These are phyloP conservation scores for Puya raimondii DNA, from an alignment of 176 grass and related monocot genomes.

Conservation along the genomic window DNA sequence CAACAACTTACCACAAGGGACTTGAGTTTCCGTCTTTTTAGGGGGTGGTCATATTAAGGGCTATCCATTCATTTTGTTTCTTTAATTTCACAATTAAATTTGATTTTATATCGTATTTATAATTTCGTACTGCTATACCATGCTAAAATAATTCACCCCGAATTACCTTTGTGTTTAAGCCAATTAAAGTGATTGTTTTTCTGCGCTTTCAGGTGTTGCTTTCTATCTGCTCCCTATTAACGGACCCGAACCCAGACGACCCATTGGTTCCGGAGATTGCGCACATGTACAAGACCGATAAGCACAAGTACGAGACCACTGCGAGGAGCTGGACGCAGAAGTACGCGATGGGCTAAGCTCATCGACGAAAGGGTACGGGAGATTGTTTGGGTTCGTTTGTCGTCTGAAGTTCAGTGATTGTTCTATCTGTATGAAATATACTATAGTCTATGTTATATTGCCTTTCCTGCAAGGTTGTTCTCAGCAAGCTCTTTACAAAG, in stretches of 20 bases:
- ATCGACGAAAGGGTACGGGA: not conserved
- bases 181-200: not conserved
- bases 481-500: not conserved
- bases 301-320: conserved; percentile 39
- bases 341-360: conserved; percentile 48
- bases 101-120: not conserved
- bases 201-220: conserved; percentile 35
- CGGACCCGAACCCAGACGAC: conserved; percentile 62
- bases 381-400: not conserved
- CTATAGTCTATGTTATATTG: not conserved
- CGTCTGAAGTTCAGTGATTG: not conserved
- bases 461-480: not conserved
- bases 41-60: too few species aligned
- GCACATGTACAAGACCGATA: conserved; percentile 64
- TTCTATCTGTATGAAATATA: not conserved
- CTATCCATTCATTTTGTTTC: too few species aligned
- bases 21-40: too few species aligned
- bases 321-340: conserved; percentile 72
- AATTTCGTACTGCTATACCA: not conserved
- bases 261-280: conserved; percentile 65
- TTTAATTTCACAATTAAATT: not conserved
- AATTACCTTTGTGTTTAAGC: not conserved
- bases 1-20: too few species aligned
- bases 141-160: not conserved
- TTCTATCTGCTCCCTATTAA: conserved; percentile 56